A percentile compares a stretch with the other conserved stretches of the same genome.
phyloP scores from a whole-genome alignment of 2,329 filamentous ascomycete species.

The Aspergillus viridinutans region DNA sequence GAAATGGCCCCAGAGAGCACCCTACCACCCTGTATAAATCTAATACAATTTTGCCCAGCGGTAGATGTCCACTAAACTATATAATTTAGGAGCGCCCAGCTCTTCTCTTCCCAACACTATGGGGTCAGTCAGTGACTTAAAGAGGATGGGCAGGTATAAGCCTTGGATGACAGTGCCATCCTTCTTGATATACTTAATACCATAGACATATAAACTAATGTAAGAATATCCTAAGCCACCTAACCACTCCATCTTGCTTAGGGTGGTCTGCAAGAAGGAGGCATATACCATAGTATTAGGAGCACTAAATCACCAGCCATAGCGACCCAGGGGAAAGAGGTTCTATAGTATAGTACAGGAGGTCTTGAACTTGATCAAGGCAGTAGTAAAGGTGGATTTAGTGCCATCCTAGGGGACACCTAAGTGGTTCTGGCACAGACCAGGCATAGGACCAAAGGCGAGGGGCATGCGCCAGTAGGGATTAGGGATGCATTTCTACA shows the following conservation, averaged over 20 bases:
- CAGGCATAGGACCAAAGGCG: constrained; percentile 44
- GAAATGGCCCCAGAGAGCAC: constrained; percentile 37
- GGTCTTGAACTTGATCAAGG: constrained; percentile 49
- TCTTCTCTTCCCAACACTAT: constrained; percentile 58
- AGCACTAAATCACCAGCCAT: constrained; percentile 38
- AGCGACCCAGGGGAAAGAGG: constrained; percentile 38
- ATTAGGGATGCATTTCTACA: constrained; percentile 42
- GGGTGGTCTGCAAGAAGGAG: constrained; percentile 37
- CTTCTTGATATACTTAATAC: constrained; percentile 52
- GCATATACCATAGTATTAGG: constrained; percentile 44
- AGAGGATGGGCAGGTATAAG: constrained; percentile 53
- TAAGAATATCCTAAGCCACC: constrained; percentile 56
- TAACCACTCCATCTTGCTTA: constrained; percentile 56
- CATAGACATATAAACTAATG: constrained; percentile 59
- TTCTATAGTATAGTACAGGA: constrained; percentile 47
- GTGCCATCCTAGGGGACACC: constrained; percentile 9
- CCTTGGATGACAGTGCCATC: constrained; percentile 47
- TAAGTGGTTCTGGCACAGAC: constrained; percentile 35
- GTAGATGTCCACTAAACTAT: constrained; percentile 46
- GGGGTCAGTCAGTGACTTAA: constrained; percentile 56
- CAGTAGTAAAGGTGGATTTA: constrained; percentile 40
- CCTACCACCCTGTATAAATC: constrained; percentile 41
- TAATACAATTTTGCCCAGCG: constrained; percentile 32
- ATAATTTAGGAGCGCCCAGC: constrained; percentile 58
- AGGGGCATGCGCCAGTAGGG: constrained; percentile 44